Conservation (phyloP, 306 rosid species). For the Medicago ruthenica region DNA sequence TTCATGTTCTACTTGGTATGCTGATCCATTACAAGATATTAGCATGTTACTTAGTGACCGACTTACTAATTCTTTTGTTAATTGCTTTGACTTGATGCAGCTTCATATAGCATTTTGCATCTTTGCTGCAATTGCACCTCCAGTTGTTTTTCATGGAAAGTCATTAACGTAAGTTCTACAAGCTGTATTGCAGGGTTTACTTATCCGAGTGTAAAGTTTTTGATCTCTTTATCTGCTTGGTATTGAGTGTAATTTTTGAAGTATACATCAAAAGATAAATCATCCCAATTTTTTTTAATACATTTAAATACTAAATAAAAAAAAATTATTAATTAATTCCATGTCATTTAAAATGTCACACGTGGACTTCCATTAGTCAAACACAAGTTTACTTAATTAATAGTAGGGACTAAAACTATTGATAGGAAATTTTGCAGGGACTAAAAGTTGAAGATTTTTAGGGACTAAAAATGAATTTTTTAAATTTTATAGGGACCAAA, state of each 20-base stretch:
- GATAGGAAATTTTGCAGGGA: too few relatives aligned
- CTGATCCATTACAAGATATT: slow-evolving; percentile 35
- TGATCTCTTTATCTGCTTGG: slow-evolving; percentile 27
- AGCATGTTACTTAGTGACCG: slow-evolving; percentile 18
- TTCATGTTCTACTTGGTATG: slow-evolving; percentile 93
- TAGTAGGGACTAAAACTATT: too few relatives aligned
- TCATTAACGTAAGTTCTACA: slow-evolving; percentile 84
- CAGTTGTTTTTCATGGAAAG: slow-evolving; percentile 89
- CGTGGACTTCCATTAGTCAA: too few relatives aligned
- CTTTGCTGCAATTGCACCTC: slow-evolving; percentile 97
- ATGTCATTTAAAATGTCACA: background rate
- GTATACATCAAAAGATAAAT: slow-evolving; percentile 23
- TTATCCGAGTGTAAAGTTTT: slow-evolving; percentile 5
- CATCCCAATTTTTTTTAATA: background rate
- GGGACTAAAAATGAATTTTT: too few relatives aligned
- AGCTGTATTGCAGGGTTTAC: slow-evolving; percentile 6
- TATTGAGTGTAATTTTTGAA: slow-evolving; percentile 15
- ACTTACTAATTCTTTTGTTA: slow-evolving; percentile 40
- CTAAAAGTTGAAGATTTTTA: too few relatives aligned
- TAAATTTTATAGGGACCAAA: too few relatives aligned
- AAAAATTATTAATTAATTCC: too few relatives aligned
- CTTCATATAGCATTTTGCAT: slow-evolving; percentile 86
- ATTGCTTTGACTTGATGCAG: slow-evolving; percentile 61
- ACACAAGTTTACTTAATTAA: too few relatives aligned
- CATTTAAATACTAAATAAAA: too few relatives aligned